Percentiles rank a stretch among this genome's conserved stretches.
Conservation (phyloP, 345 rosid genomes). For the Ceriops decandra region DNA sequence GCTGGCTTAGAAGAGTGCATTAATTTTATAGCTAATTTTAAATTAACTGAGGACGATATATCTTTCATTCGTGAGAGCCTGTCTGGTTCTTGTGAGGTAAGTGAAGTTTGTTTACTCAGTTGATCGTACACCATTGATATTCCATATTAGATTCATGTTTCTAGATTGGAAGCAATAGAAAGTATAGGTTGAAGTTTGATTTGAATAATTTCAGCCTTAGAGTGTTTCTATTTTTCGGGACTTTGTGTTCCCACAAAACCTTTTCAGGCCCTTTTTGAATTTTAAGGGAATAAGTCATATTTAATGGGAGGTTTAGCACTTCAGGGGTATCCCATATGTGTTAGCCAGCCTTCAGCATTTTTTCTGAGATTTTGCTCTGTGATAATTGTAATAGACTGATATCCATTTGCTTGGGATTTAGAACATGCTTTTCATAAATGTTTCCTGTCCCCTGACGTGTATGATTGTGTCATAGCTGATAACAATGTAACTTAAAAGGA, state of each 20-base stretch:
- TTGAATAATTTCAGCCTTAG: not conserved
- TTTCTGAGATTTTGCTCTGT: not conserved
- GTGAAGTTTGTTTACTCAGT: not conserved
- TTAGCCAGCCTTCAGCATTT: not conserved
- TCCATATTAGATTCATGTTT: too few relatives aligned
- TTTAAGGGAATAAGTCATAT: not conserved
- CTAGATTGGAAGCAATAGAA: too few relatives aligned
- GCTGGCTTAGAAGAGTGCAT: conserved; percentile 98
- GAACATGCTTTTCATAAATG: not conserved
- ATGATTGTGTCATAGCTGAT: not conserved
- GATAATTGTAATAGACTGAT: too few relatives aligned
- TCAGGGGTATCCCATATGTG: not conserved
- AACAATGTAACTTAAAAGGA: not conserved
- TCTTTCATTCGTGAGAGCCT: conserved; percentile 54
- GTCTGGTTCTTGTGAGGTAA: conserved; percentile 80
- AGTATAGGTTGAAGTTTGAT: too few relatives aligned
- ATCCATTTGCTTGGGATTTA: too few relatives aligned
- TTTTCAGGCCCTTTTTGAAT: not conserved
- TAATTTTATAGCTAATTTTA: conserved; percentile 82
- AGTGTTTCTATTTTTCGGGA: not conserved
- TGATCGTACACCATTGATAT: too few relatives aligned
- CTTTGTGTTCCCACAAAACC: not conserved
- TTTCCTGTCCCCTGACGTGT: not conserved
- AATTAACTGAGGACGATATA: conserved; percentile 62
- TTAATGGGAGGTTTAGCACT: not conserved